A percentile compares a stretch with the other conserved stretches of the same genome.
Conservation (phyloP, 768 basidiomycete genomes). For the Dendrothele bispora region DNA sequence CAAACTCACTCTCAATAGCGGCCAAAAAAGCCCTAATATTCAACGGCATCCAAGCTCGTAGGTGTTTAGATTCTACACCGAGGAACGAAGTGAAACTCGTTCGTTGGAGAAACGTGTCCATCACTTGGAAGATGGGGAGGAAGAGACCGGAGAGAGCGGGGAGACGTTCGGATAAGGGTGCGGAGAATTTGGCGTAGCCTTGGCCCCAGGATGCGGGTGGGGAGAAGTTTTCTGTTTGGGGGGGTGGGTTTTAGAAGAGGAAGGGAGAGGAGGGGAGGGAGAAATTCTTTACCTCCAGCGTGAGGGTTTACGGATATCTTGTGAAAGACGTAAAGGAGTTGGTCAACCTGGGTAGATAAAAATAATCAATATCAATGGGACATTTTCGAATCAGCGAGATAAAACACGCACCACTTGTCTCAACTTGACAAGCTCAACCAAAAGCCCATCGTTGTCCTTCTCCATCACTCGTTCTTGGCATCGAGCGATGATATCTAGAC, state of each 20-base stretch:
- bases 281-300: constrained; percentile 1
- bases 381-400: no score
- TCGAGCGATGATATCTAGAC: constrained; percentile 1
- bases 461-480: constrained; percentile 5
- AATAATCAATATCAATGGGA: no score
- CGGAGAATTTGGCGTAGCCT: constrained; percentile 4
- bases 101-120: neutral
- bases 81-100: neutral
- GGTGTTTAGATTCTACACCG: neutral
- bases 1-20: neutral
- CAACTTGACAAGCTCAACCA: constrained; percentile 2
- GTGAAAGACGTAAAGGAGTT: constrained; percentile 1
- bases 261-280: no score
- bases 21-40: constrained; percentile 3
- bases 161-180: neutral
- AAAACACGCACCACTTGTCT: no score
- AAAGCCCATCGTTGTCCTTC: constrained; percentile 1
- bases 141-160: constrained; percentile 3
- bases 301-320: constrained; percentile 4
- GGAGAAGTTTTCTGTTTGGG: no score
- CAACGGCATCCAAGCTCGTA: constrained; percentile 4
- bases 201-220: no score
- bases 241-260: no score
- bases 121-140: neutral
- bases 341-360: no score